These are phyloP conservation scores for Pleurotus citrinopileatus DNA, from an alignment of 768 basidiomycete species.

Conservation along the genomic window DNA sequence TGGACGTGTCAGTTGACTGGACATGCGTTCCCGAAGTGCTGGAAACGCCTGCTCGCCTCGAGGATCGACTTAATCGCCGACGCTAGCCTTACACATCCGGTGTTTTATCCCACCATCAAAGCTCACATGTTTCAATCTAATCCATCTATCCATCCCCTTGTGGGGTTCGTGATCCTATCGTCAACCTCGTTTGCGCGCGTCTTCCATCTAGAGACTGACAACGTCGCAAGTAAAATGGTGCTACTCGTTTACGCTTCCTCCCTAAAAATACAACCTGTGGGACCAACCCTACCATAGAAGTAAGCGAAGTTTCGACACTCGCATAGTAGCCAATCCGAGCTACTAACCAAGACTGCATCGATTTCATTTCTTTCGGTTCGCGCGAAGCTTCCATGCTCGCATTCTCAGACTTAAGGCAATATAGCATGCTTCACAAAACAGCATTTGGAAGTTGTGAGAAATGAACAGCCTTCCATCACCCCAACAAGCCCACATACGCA, in stretches of 20 bases:
- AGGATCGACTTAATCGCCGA: constrained; percentile 11
- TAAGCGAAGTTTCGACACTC: not conserved
- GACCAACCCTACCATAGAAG: not conserved
- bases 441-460: not conserved
- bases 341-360: constrained; percentile 2
- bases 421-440: not conserved
- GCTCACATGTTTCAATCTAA: constrained; percentile 3
- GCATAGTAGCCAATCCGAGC: not conserved
- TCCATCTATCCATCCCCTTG: constrained; percentile 7
- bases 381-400: constrained; percentile 1
- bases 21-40: constrained; percentile 4
- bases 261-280: constrained; percentile 9
- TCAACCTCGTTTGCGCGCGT: not conserved
- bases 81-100: not conserved
- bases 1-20: constrained; percentile 5
- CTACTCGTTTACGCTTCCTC: not conserved
- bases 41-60: not conserved
- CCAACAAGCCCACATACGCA: not conserved
- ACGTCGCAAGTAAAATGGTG: constrained; percentile 2
- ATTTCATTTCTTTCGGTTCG: constrained; percentile 1
- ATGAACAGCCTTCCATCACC: constrained; percentile 8
- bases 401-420: not conserved
- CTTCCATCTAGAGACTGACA: not conserved
- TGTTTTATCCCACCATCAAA: constrained; percentile 8
- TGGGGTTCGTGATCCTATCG: not conserved